Conservation (phyloP, 2,329 filamentous ascomycete genomes). For the Coleophoma cylindrospora region DNA sequence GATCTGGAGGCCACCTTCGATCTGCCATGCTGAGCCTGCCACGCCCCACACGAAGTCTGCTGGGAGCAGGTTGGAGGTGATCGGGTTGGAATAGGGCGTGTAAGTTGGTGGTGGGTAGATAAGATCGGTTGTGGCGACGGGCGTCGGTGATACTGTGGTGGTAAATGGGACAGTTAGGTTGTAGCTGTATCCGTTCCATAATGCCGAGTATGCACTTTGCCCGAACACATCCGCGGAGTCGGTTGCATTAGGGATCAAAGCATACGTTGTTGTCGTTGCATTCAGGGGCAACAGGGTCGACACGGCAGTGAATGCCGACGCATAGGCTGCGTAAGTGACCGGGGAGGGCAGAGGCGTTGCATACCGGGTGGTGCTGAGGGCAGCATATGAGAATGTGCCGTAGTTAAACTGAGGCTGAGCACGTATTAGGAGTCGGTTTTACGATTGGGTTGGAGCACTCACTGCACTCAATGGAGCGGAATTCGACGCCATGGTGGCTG, state of each 20-base stretch:
- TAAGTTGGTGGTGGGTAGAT: conserved; percentile 2
- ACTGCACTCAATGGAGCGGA: too few relatives aligned
- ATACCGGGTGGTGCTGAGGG: neutral
- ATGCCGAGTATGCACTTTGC: conserved; percentile 1
- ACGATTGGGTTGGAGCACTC: too few relatives aligned
- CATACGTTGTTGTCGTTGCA: conserved; percentile 1
- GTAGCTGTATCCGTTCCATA: conserved; percentile 1
- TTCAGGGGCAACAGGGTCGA: conserved; percentile 1
- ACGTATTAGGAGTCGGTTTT: too few relatives aligned
- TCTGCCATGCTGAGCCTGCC: conserved; percentile 36
- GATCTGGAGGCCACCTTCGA: conserved; percentile 37
- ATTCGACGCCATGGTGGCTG: too few relatives aligned
- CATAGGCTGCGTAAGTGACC: neutral
- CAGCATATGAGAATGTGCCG: neutral
- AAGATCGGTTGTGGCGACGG: conserved; percentile 2
- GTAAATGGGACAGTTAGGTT: neutral
- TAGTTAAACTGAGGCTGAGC: neutral
- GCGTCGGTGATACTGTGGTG: conserved; percentile 3
- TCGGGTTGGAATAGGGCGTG: neutral
- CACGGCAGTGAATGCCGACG: neutral
- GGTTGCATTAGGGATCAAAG: neutral
- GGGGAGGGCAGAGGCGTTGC: conserved; percentile 3
- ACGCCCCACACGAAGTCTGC: conserved; percentile 41
- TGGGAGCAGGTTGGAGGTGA: conserved; percentile 28
- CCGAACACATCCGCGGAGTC: neutral